Conservation (phyloP, 139 green algal genomes). For the Chlamydomonas incerta region DNA sequence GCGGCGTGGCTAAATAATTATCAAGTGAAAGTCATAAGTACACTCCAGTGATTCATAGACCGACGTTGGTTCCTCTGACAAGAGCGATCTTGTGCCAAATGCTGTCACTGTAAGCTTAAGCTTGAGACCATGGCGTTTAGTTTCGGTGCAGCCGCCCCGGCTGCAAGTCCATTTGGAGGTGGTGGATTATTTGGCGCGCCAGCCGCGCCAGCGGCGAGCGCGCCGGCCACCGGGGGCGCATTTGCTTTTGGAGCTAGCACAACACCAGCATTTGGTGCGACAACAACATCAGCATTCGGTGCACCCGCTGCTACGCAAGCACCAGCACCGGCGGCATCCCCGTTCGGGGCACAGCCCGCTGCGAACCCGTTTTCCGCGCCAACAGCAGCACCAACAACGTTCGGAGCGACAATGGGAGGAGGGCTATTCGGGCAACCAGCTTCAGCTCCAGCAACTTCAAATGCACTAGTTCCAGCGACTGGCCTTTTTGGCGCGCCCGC, state of each 20-base stretch:
- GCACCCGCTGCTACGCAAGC: background rate
- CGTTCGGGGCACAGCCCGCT: slow-evolving; percentile 23
- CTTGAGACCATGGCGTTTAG: slow-evolving; percentile 24
- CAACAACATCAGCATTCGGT: slow-evolving; percentile 11
- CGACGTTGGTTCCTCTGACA: no score
- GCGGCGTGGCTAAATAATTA: no score
- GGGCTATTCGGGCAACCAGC: slow-evolving; percentile 22
- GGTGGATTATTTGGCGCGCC: slow-evolving; percentile 26
- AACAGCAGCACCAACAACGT: background rate
- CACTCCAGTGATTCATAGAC: no score
- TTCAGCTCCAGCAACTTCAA: background rate
- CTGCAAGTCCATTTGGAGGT: background rate
- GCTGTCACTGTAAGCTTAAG: background rate
- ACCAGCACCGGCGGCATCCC: background rate
- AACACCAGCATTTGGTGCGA: slow-evolving; percentile 24
- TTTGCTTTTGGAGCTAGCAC: slow-evolving; percentile 17
- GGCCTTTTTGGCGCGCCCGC: slow-evolving; percentile 16
- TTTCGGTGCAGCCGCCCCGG: slow-evolving; percentile 6
- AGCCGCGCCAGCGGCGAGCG: background rate
- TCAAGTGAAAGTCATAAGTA: no score
- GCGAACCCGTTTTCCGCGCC: slow-evolving; percentile 5
- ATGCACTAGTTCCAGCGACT: slow-evolving; percentile 4
- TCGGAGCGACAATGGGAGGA: background rate
- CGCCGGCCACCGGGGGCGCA: background rate
- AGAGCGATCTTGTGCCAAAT: background rate